Evolutionary conservation across 805 yeast genomes (phyloP).

Genomic region (Metschnikowia hibisci): DNA sequence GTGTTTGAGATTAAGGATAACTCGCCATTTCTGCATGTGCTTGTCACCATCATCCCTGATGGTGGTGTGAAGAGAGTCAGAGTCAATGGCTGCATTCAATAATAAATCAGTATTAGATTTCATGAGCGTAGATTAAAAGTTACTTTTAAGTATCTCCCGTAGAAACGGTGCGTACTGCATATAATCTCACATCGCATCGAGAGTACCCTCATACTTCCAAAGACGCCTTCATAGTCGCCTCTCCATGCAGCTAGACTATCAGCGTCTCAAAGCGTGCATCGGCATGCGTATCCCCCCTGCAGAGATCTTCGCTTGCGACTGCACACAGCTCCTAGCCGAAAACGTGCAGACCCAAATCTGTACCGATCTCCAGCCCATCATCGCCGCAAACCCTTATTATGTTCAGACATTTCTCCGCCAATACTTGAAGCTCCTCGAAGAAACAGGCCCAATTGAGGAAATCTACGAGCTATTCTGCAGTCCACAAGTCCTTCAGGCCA

Average conservation of each 20-base stretch:
- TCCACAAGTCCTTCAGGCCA: conserved; percentile 27
- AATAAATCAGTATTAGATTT: not conserved
- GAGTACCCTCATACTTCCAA: not conserved
- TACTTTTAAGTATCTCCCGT: too few species aligned
- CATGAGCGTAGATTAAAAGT: too few species aligned
- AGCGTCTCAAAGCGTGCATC: conserved; percentile 13
- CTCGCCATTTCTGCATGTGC: conserved; percentile 61
- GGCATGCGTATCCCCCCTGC: conserved; percentile 18
- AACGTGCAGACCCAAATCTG: conserved; percentile 22
- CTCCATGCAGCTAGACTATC: not conserved
- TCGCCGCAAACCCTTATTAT: conserved; percentile 48
- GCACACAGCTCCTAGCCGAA: conserved; percentile 9
- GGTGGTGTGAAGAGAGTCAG: conserved; percentile 94
- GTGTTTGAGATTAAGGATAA: conserved; percentile 35
- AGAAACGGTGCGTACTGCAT: not conserved
- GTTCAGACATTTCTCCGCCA: conserved; percentile 43
- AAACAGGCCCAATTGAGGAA: conserved; percentile 31
- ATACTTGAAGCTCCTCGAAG: conserved; percentile 36
- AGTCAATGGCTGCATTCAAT: conserved; percentile 59
- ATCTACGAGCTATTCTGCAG: conserved; percentile 40
- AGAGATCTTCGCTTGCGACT: conserved; percentile 16
- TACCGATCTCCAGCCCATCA: conserved; percentile 17
- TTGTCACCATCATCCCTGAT: conserved; percentile 84
- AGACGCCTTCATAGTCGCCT: not conserved
- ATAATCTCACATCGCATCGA: not conserved